Evolutionary conservation across 148 eudicot genomes (phyloP).

Genomic region (Persicaria tinctoria): DNA sequence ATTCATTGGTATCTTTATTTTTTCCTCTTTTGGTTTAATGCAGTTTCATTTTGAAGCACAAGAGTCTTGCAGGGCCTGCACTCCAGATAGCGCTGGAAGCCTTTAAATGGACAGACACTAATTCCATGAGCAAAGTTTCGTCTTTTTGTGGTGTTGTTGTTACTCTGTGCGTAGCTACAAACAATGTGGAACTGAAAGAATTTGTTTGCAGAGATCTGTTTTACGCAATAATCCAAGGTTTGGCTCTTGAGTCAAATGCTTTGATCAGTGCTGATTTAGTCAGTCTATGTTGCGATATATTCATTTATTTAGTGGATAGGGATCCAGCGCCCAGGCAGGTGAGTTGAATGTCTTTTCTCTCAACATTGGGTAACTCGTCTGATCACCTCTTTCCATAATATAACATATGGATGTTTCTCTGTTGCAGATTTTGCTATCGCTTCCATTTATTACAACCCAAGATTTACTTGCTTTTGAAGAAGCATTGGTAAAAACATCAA

Average conservation of each 20-base stretch:
- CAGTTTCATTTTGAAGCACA: constrained; percentile 71
- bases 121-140: constrained; percentile 64
- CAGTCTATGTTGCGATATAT: constrained; percentile 82
- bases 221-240: constrained; percentile 72
- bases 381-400: not conserved
- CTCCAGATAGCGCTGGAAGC: constrained; percentile 73
- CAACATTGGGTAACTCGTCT: not conserved
- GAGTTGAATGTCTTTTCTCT: constrained; percentile 16
- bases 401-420: not conserved
- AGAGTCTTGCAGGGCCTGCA: constrained; percentile 63
- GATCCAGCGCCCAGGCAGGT: constrained; percentile 91
- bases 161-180: constrained; percentile 51
- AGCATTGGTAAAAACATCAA: constrained; percentile 75
- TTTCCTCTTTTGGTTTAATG: constrained; percentile 15
- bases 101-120: constrained; percentile 83
- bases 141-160: constrained; percentile 62
- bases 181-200: constrained; percentile 61
- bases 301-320: constrained; percentile 57
- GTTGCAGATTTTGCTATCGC: constrained; percentile 71
- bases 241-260: constrained; percentile 85
- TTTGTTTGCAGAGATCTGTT: constrained; percentile 84
- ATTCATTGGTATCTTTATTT: not conserved
- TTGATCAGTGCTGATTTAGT: constrained; percentile 61
- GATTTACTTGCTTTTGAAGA: constrained; percentile 91
- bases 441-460: constrained; percentile 65